Conservation (phyloP, 192 early-diverging fungal species). For the Dissophora ornata region DNA sequence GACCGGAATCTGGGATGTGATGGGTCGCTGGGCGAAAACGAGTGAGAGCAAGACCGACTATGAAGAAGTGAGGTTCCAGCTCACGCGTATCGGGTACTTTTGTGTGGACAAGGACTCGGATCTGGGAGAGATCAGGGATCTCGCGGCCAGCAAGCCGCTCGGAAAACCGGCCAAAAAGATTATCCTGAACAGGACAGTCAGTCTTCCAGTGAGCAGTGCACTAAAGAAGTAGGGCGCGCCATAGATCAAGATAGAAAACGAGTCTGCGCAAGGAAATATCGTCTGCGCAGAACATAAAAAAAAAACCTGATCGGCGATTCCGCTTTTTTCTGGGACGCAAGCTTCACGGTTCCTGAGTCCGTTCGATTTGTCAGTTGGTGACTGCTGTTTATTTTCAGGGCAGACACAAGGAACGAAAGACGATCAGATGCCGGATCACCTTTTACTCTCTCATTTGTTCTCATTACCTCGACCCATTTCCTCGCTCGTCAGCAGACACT, state of each 20-base stretch:
- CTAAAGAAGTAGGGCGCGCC: background rate
- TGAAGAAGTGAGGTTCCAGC: background rate
- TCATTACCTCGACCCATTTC: no score
- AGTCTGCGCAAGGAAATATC: no score
- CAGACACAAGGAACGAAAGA: background rate
- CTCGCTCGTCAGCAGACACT: no score
- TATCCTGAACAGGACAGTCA: background rate
- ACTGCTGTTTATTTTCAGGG: conserved; percentile 16
- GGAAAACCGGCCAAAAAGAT: background rate
- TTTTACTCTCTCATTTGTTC: background rate
- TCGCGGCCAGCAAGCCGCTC: no score
- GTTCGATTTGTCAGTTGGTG: conserved; percentile 8
- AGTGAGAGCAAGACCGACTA: background rate
- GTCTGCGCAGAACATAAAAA: no score
- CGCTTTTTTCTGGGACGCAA: no score
- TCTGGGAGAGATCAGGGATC: background rate
- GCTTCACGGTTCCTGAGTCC: background rate
- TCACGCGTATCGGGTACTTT: background rate
- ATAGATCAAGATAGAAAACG: no score
- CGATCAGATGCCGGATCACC: background rate
- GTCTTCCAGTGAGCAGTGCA: background rate
- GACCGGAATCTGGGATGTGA: background rate
- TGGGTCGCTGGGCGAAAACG: background rate
- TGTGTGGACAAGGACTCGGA: conserved; percentile 1
- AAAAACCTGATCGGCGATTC: no score